These are phyloP conservation scores for Lachnellula arida DNA, from an alignment of 2,329 filamentous ascomycete genomes.

Conservation along the genomic window DNA sequence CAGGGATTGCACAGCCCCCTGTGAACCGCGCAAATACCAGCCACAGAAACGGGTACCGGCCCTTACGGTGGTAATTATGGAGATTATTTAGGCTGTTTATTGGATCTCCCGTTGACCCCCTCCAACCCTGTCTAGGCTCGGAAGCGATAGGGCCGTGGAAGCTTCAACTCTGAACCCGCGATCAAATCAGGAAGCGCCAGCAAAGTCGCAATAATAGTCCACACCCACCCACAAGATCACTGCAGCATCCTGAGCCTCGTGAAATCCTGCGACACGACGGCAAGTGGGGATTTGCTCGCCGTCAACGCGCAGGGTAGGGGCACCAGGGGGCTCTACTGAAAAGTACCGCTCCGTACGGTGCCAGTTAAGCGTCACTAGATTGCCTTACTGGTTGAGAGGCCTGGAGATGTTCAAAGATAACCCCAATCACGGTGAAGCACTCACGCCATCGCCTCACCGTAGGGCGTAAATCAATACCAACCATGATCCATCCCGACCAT, in stretches of 20 bases:
- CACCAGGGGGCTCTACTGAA: no score
- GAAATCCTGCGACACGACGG: constrained; percentile 11
- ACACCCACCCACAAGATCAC: not conserved
- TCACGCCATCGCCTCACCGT: constrained; percentile 12
- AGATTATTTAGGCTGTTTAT: constrained; percentile 4
- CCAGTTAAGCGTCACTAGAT: constrained; percentile 16
- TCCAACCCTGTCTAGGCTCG: not conserved
- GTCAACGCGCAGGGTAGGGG: not conserved
- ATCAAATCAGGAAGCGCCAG: constrained; percentile 22
- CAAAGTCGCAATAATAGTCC: constrained; percentile 2
- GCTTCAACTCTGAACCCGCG: constrained; percentile 4
- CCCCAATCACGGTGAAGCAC: constrained; percentile 22
- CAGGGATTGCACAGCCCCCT: constrained; percentile 4
- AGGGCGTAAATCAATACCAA: no score
- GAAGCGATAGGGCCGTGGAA: not conserved
- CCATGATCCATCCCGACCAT: no score
- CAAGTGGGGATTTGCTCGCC: not conserved
- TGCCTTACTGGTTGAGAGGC: constrained; percentile 19
- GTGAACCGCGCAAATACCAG: not conserved
- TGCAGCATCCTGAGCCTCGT: not conserved
- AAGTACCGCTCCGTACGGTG: constrained; percentile 9
- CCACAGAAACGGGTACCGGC: not conserved
- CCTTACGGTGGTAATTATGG: constrained; percentile 2
- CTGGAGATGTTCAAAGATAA: constrained; percentile 6
- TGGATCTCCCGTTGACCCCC: not conserved